Evolutionary conservation across 768 basidiomycete genomes (phyloP), one percentile per base, ranked within the genome.

Genomic region (Pleurotus djamor): DNA sequence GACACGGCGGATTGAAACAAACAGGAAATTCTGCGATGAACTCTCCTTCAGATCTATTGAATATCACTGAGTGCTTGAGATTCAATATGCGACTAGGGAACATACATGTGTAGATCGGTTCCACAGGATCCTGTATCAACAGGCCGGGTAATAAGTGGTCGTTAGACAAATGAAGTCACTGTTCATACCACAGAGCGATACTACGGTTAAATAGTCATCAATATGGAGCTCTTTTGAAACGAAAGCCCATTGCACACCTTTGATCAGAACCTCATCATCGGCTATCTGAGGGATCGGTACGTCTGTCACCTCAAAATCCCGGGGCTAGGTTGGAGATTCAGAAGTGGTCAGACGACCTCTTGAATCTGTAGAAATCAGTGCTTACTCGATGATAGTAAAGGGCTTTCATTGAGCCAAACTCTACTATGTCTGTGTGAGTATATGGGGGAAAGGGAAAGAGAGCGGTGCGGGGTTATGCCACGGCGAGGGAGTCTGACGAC

Each of bases 1-100:
- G 33, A 38, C 14, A 43, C 12, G 4, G 49, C 12, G 16, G 5
- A 28, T 28, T 33, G 56, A 37, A 5, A 60, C 67, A 9, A 62
- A 72, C 79, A 41, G 86, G 86, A 67, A 86, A 88, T 66, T 79
- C 81, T 64, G 84, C 77, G 62, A 86, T 87, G 69, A 87, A 87
- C 70, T 87, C 86, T 62, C 81, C 76, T 61, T 47, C 70, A 67
- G 57, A 34, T 48, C 21, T 47, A 16, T 14, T 7, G 16, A n/a
- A 37, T 14, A 38, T 8, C 21, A 52, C 6, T n/a, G 34, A 35
- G 16, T 52, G 16, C 10, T 4, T 12, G 3, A 4, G 21, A 8
- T 0, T 8, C 14, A 13, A 7, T 51, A 12, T 14, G 8, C 4
- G 7, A 32, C 9, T 32, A 34, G 6, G 21, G 16, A 35, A 28